A percentile compares a stretch with the other conserved stretches of the same genome.
Conservation (phyloP, 2,329 filamentous ascomycete genomes). For the Sporothrix pallida region DNA sequence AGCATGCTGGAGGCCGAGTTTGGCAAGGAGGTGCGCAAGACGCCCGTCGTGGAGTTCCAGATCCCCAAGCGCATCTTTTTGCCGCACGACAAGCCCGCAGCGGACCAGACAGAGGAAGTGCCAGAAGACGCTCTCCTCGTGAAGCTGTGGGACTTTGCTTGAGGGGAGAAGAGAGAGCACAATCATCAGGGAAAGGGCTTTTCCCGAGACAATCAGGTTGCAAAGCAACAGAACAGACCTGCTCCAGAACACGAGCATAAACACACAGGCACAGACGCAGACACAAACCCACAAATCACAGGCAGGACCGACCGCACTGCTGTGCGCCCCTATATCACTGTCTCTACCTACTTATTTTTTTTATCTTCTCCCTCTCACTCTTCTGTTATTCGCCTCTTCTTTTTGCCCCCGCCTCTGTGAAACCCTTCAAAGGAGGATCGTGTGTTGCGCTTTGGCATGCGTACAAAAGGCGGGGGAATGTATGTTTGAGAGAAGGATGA, state of each 20-base stretch:
- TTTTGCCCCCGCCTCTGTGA: slow-evolving; percentile 3
- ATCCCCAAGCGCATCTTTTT: slow-evolving; percentile 85
- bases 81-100: slow-evolving; percentile 51
- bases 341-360: background rate
- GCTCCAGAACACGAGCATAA: background rate
- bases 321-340: background rate
- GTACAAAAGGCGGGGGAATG: background rate
- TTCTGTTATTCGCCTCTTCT: background rate
- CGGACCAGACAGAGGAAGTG: slow-evolving; percentile 13
- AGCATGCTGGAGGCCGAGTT: slow-evolving; percentile 86
- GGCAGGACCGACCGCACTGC: slow-evolving; percentile 1
- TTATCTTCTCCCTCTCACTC: too few relatives aligned
- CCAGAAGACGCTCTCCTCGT: slow-evolving; percentile 62
- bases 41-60: slow-evolving; percentile 88
- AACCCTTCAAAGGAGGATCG: background rate
- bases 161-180: slow-evolving; percentile 8
- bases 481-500: too few relatives aligned
- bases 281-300: slow-evolving; percentile 15
- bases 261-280: background rate
- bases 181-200: background rate
- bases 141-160: slow-evolving; percentile 65
- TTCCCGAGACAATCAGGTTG: slow-evolving; percentile 4
- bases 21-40: slow-evolving; percentile 80
- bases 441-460: slow-evolving; percentile 5
- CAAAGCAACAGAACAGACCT: background rate